Conservation (phyloP, 805 yeast genomes). For the Debaryomyces prosopidis region DNA sequence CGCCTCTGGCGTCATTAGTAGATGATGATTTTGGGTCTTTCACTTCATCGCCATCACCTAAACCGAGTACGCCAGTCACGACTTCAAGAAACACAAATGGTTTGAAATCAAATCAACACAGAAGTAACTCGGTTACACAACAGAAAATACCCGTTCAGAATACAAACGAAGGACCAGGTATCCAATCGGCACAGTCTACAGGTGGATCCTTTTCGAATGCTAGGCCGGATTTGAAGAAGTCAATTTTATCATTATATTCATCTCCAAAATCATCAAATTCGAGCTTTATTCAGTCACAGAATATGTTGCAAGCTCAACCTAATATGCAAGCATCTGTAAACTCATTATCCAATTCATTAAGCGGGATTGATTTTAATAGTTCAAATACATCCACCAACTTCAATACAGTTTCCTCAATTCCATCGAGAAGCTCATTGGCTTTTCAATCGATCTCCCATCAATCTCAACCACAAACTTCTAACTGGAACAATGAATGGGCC, state of each 20-base stretch:
- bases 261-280: constrained; percentile 52
- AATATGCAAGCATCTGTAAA: constrained; percentile 5
- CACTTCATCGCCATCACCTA: constrained; percentile 26
- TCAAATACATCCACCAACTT: constrained; percentile 1
- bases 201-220: constrained; percentile 31
- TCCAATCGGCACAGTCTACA: constrained; percentile 34
- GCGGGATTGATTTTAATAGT: constrained; percentile 20
- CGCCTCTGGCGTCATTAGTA: constrained; percentile 16
- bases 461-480: constrained; percentile 4
- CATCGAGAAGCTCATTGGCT: background rate
- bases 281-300: constrained; percentile 25
- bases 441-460: background rate
- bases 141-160: constrained; percentile 2
- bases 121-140: background rate
- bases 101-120: background rate
- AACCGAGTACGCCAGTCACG: constrained; percentile 7
- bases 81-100: constrained; percentile 9
- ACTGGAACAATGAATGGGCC: constrained; percentile 39
- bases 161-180: background rate
- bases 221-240: constrained; percentile 87
- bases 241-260: constrained; percentile 85
- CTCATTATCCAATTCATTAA: constrained; percentile 22
- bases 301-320: background rate
- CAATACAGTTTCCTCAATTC: constrained; percentile 1
- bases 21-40: constrained; percentile 47